These are phyloP conservation scores for Exophiala phaeomuriformis DNA, from an alignment of 2,329 filamentous ascomycete species.

Conservation along the genomic window DNA sequence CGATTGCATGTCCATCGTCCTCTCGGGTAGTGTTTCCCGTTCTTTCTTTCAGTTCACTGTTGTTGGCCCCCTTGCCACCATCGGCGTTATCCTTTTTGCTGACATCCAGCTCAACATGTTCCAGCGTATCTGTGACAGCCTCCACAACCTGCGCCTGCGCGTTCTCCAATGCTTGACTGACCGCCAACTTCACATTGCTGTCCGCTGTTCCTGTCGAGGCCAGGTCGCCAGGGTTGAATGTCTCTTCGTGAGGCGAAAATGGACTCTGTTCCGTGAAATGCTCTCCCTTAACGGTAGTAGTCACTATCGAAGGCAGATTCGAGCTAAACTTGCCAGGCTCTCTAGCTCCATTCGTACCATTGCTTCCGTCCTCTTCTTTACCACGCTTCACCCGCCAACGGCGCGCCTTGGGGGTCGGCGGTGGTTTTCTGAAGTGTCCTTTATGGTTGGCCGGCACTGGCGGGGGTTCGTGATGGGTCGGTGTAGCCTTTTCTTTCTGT, in stretches of 20 bases:
- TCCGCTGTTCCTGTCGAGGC: not conserved
- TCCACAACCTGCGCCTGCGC: slow-evolving; percentile 23
- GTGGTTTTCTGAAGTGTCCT: slow-evolving; percentile 24
- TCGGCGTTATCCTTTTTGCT: not conserved
- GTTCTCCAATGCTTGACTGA: slow-evolving; percentile 22
- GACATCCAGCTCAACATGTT: slow-evolving; percentile 14
- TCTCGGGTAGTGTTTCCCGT: not conserved
- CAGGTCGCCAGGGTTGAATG: slow-evolving; percentile 12
- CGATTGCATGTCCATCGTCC: too few species aligned
- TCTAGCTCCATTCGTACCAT: slow-evolving; percentile 23
- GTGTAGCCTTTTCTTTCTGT: slow-evolving; percentile 2
- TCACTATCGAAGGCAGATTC: slow-evolving; percentile 24
- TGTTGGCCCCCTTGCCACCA: not conserved
- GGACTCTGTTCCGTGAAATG: slow-evolving; percentile 10
- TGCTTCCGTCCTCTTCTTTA: slow-evolving; percentile 28
- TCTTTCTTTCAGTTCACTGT: not conserved
- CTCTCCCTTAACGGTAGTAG: slow-evolving; percentile 16
- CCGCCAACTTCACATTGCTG: slow-evolving; percentile 14
- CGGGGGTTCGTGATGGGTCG: slow-evolving; percentile 3
- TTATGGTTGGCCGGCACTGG: slow-evolving; percentile 15
- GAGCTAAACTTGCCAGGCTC: slow-evolving; percentile 25
- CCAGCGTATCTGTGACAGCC: slow-evolving; percentile 23
- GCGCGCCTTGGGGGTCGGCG: slow-evolving; percentile 35
- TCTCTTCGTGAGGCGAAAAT: slow-evolving; percentile 20
- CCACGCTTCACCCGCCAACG: slow-evolving; percentile 34